Evolutionary conservation across 805 yeast species (phyloP).

Genomic region (Vanderwaltozyma polyspora): DNA sequence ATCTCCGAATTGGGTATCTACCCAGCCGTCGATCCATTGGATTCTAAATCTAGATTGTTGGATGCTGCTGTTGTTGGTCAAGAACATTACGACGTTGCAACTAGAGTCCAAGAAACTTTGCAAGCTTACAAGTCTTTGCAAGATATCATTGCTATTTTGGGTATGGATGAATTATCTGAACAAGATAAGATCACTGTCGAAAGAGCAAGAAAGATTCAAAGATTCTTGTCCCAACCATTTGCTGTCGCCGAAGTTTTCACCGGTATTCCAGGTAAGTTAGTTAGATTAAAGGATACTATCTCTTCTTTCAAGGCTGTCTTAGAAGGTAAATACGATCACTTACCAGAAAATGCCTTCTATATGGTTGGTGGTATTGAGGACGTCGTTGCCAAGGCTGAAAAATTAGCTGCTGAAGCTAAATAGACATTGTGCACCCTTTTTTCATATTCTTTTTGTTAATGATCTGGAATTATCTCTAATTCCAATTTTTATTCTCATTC

Average conservation of each 20-base stretch:
- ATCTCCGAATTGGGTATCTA: slow-evolving; percentile 99
- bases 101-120: slow-evolving; percentile 92
- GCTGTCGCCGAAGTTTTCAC: slow-evolving; percentile 99
- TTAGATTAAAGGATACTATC: slow-evolving; percentile 91
- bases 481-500: too few species aligned
- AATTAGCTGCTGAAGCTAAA: slow-evolving; percentile 87
- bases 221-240: slow-evolving; percentile 99
- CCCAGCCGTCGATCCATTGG: slow-evolving; percentile 99
- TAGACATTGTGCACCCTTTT: slow-evolving; percentile 5
- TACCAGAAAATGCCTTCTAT: slow-evolving; percentile 99
- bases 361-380: slow-evolving; percentile 99
- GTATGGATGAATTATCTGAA: slow-evolving; percentile 99
- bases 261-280: slow-evolving; percentile 97
- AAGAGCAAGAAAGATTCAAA: slow-evolving; percentile 99
- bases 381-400: slow-evolving; percentile 97
- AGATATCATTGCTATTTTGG: slow-evolving; percentile 99
- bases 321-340: slow-evolving; percentile 96
- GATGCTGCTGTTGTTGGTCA: slow-evolving; percentile 96
- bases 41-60: slow-evolving; percentile 96
- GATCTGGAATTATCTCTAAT: too few species aligned
- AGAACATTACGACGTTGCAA: slow-evolving; percentile 96
- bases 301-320: slow-evolving; percentile 92
- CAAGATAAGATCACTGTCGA: slow-evolving; percentile 97
- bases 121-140: slow-evolving; percentile 99
- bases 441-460: slow-evolving; percentile 12